phyloP scores from a whole-genome alignment of 2,329 filamentous ascomycete species.

The Talaromyces sp. region DNA sequence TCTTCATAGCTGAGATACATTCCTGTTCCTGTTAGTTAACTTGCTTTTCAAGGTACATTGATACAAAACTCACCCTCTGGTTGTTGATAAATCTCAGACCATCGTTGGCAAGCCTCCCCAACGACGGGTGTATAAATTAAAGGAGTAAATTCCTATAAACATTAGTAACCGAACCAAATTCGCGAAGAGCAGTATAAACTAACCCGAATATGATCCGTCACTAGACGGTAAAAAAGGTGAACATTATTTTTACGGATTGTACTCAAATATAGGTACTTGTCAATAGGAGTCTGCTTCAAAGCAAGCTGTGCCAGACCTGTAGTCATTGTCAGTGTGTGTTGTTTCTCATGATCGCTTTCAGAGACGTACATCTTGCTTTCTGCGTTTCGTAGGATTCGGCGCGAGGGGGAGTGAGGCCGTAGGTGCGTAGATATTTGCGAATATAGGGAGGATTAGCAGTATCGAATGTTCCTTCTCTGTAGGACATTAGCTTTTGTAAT shows the following conservation, averaged over 20 bases:
- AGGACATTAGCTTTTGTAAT: background rate
- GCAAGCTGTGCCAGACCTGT: slow-evolving; percentile 45
- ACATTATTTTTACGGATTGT: slow-evolving; percentile 49
- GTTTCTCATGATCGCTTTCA: background rate
- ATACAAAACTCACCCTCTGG: slow-evolving; percentile 62
- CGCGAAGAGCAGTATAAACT: too few species aligned
- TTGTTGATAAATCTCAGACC: slow-evolving; percentile 91
- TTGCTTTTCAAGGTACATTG: background rate
- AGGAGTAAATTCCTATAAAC: slow-evolving; percentile 42
- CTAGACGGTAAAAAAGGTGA: slow-evolving; percentile 48
- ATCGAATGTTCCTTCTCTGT: slow-evolving; percentile 43
- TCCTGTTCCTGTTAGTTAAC: slow-evolving; percentile 36
- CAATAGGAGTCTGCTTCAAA: slow-evolving; percentile 43
- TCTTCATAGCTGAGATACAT: slow-evolving; percentile 96
- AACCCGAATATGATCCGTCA: slow-evolving; percentile 45
- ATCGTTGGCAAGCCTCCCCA: slow-evolving; percentile 92
- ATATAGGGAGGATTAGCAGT: slow-evolving; percentile 47
- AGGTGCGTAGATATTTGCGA: slow-evolving; percentile 49
- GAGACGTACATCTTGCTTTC: slow-evolving; percentile 42
- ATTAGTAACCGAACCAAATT: too few species aligned
- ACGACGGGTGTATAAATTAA: slow-evolving; percentile 54
- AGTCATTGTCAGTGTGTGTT: slow-evolving; percentile 9
- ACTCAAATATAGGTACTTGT: slow-evolving; percentile 48
- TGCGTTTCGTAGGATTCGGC: slow-evolving; percentile 47
- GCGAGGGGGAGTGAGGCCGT: slow-evolving; percentile 47